Evolutionary conservation across 345 rosid genomes (phyloP).

Genomic region (Jatropha curcas): DNA sequence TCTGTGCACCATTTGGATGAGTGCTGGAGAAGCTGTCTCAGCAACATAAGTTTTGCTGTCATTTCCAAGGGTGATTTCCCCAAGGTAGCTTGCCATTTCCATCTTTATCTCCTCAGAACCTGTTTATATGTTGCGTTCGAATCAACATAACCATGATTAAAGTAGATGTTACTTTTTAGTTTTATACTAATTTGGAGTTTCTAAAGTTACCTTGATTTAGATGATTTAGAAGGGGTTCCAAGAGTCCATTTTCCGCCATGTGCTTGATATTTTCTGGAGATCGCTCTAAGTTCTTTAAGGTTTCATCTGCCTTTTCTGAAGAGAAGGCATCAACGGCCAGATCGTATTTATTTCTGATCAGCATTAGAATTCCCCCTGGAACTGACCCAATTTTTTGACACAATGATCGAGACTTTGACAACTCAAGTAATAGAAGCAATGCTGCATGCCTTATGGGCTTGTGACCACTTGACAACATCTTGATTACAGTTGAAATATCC

Average conservation of each 20-base stretch:
- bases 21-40: conserved; percentile 64
- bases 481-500: conserved; percentile 50
- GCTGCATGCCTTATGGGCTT: conserved; percentile 52
- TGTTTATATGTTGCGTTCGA: conserved; percentile 27
- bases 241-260: conserved; percentile 86
- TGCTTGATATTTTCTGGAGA: conserved; percentile 57
- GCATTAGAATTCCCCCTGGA: conserved; percentile 72
- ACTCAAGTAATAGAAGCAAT: conserved; percentile 62
- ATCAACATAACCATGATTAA: not conserved
- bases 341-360: conserved; percentile 64
- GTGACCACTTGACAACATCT: conserved; percentile 67
- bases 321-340: conserved; percentile 48
- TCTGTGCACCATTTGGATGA: conserved; percentile 58
- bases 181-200: not conserved
- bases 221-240: conserved; percentile 78
- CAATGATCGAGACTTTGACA: conserved; percentile 51
- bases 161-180: too few relatives aligned
- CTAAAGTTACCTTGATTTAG: conserved; percentile 58
- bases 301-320: conserved; percentile 58
- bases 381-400: conserved; percentile 57
- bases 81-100: conserved; percentile 71
- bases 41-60: conserved; percentile 63
- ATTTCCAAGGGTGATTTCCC: conserved; percentile 58
- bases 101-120: conserved; percentile 67
- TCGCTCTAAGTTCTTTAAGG: conserved; percentile 61